These are phyloP conservation scores for Soucietia sequanensis DNA, from an alignment of 805 yeast species.

Conservation along the genomic window DNA sequence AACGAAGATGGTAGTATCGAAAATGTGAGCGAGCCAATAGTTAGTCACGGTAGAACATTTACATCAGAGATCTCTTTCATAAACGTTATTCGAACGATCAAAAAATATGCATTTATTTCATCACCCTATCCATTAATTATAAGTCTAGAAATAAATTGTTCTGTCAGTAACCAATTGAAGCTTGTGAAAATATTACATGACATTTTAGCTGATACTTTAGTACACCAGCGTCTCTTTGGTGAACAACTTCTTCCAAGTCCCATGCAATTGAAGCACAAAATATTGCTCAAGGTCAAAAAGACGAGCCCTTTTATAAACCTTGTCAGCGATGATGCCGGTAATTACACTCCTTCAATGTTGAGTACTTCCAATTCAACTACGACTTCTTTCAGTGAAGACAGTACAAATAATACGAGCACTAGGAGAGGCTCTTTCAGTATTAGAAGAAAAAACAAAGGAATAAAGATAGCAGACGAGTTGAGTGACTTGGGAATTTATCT, in stretches of 20 bases:
- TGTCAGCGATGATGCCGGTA: conserved; percentile 7
- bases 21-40: conserved; percentile 64
- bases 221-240: conserved; percentile 37
- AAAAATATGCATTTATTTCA: conserved; percentile 84
- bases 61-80: conserved; percentile 69
- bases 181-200: conserved; percentile 54
- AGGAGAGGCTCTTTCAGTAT: conserved; percentile 18
- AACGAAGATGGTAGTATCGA: conserved; percentile 14
- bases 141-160: conserved; percentile 85
- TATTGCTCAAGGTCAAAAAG: conserved; percentile 78
- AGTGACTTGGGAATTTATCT: conserved; percentile 68
- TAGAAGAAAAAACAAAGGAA: conserved; percentile 16
- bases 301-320: conserved; percentile 24
- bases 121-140: conserved; percentile 83
- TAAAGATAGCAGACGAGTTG: conserved; percentile 39
- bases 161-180: conserved; percentile 59
- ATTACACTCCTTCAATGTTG: neutral
- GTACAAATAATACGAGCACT: conserved; percentile 10
- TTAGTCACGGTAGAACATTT: conserved; percentile 85
- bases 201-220: conserved; percentile 57
- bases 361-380: conserved; percentile 38
- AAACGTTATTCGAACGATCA: conserved; percentile 69
- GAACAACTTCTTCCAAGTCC: conserved; percentile 65
- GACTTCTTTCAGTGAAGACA: conserved; percentile 43
- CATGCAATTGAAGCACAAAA: conserved; percentile 60